Conservation (phyloP, 768 basidiomycete species). For the Lanmaoa pseudosensibilis region DNA sequence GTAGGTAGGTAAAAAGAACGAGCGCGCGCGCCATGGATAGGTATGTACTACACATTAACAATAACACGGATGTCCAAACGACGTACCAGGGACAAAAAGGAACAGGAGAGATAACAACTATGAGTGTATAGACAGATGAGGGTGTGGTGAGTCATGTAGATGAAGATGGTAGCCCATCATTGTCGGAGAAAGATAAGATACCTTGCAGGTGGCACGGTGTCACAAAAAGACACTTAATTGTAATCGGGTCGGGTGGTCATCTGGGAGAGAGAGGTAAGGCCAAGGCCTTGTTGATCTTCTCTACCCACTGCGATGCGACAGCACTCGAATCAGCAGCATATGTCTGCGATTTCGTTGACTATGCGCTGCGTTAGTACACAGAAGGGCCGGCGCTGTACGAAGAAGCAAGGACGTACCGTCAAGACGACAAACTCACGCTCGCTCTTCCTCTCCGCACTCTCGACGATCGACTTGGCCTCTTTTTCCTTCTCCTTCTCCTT, state of each 20-base stretch:
- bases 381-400: background rate
- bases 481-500: conserved; percentile 49
- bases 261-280: conserved; percentile 15
- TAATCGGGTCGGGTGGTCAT: background rate
- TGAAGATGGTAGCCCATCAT: background rate
- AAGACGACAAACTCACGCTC: conserved; percentile 61
- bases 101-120: background rate
- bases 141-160: background rate
- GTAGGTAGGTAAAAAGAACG: background rate
- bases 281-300: conserved; percentile 39
- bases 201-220: background rate
- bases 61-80: background rate
- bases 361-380: background rate
- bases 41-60: background rate
- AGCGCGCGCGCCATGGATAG: background rate
- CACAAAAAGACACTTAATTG: background rate
- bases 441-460: conserved; percentile 50
- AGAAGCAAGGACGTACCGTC: conserved; percentile 45
- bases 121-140: background rate
- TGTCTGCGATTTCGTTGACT: conserved; percentile 49
- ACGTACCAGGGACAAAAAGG: background rate
- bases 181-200: background rate
- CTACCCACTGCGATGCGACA: conserved; percentile 38
- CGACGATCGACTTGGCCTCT: conserved; percentile 45
- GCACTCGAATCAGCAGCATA: conserved; percentile 42